These are phyloP conservation scores for Pneumocystis sp. DNA, from an alignment of 1,139 yeast species.

Conservation along the genomic window DNA sequence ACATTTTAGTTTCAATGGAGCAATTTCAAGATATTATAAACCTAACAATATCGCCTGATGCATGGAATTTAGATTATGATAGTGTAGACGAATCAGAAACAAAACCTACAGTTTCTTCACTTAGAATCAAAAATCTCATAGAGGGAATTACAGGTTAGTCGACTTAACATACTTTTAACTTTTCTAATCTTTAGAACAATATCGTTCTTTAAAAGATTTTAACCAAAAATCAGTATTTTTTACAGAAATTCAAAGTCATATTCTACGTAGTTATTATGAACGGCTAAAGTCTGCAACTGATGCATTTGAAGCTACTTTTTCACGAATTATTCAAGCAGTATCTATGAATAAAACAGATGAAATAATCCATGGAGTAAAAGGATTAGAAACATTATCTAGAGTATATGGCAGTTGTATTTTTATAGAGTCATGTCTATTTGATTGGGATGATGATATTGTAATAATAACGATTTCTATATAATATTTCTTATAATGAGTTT, in stretches of 20 bases:
- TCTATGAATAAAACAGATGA: conserved; percentile 26
- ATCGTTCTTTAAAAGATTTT: conserved; percentile 36
- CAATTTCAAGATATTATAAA: conserved; percentile 47
- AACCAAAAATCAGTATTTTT: conserved; percentile 55
- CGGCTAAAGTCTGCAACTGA: conserved; percentile 34
- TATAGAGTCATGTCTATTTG: conserved; percentile 36
- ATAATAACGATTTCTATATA: not conserved
- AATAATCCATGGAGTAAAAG: conserved; percentile 32
- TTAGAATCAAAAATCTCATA: conserved; percentile 45
- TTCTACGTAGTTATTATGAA: conserved; percentile 46
- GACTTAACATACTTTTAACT: conserved; percentile 8
- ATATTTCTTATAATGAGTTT: not conserved
- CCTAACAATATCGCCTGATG: conserved; percentile 28
- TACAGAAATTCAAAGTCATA: conserved; percentile 50
- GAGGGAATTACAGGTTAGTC: conserved; percentile 56
- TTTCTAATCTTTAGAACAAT: not conserved
- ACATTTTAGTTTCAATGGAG: conserved; percentile 31
- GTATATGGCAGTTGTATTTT: conserved; percentile 47
- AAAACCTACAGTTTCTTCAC: conserved; percentile 56
- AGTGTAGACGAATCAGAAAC: conserved; percentile 34
- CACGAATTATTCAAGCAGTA: conserved; percentile 26
- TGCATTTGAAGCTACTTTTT: conserved; percentile 36
- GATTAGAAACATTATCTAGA: conserved; percentile 42
- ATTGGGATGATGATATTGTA: conserved; percentile 47
- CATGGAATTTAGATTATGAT: conserved; percentile 50